Conservation (phyloP, 2,329 filamentous ascomycete genomes). For the Clonostachys sp. region DNA sequence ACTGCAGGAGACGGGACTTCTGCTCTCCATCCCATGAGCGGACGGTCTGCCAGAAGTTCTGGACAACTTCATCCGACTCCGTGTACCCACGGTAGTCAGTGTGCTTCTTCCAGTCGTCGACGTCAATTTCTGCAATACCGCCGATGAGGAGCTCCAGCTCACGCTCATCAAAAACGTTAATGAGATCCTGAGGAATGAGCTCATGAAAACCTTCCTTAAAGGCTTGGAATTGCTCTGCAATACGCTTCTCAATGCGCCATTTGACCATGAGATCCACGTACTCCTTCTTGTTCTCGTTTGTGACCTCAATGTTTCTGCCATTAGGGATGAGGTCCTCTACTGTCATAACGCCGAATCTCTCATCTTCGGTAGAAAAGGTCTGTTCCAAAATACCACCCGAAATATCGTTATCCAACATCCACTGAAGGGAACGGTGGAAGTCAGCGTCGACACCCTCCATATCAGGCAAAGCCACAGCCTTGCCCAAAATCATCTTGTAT, state of each 20-base stretch:
- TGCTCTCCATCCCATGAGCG: conserved; percentile 97
- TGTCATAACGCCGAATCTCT: conserved; percentile 90
- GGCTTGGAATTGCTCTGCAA: conserved; percentile 96
- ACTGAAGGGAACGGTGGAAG: conserved; percentile 92
- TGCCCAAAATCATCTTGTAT: conserved; percentile 98
- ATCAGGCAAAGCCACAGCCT: conserved; percentile 84
- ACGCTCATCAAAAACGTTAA: conserved; percentile 98
- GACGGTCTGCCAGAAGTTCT: conserved; percentile 98
- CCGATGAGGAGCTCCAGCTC: conserved; percentile 95
- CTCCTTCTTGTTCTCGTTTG: conserved; percentile 98
- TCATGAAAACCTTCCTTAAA: conserved; percentile 98
- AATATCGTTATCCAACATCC: conserved; percentile 98
- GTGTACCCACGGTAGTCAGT: conserved; percentile 99
- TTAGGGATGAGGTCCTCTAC: conserved; percentile 91
- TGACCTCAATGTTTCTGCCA: conserved; percentile 90
- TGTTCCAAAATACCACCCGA: conserved; percentile 86
- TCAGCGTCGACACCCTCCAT: conserved; percentile 99
- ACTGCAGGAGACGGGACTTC: conserved; percentile 92
- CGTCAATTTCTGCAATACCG: conserved; percentile 99
- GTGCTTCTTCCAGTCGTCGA: conserved; percentile 99
- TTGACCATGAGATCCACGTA: conserved; percentile 98
- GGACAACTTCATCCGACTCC: conserved; percentile 93
- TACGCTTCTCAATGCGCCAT: conserved; percentile 98
- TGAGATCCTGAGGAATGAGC: conserved; percentile 90
- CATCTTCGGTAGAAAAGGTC: conserved; percentile 95